Evolutionary conservation across 129 eudicot genomes (phyloP).

Genomic region (Escallonia rubra): DNA sequence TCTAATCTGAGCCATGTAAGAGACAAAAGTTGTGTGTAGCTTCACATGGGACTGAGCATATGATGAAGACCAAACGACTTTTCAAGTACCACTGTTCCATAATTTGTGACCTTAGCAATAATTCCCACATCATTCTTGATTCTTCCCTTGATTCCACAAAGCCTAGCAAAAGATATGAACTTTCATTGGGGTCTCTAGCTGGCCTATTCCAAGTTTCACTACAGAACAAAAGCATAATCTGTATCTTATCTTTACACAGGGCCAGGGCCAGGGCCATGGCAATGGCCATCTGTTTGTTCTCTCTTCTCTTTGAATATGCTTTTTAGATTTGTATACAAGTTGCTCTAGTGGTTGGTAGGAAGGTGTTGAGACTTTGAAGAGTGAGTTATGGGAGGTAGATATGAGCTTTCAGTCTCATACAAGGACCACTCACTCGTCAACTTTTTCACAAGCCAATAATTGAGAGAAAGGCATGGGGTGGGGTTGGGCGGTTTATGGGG

Average conservation of each 20-base stretch:
- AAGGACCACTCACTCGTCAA: too few species aligned
- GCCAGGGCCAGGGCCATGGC: too few species aligned
- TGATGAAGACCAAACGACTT: not conserved
- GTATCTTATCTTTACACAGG: conserved; percentile 1
- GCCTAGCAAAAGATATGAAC: conserved; percentile 4
- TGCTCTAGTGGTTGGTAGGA: too few species aligned
- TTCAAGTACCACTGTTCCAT: not conserved
- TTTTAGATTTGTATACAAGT: not conserved
- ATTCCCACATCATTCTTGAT: not conserved
- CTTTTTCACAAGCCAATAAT: too few species aligned
- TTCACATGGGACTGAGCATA: conserved; percentile 2
- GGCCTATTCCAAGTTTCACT: conserved; percentile 3
- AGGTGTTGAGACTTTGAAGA: too few species aligned
- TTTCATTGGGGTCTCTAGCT: not conserved
- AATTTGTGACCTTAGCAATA: too few species aligned
- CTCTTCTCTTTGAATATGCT: not conserved
- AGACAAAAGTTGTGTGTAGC: conserved; percentile 2
- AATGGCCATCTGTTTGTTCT: not conserved
- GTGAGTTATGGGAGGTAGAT: too few species aligned
- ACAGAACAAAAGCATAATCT: conserved; percentile 26
- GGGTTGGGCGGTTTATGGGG: too few species aligned
- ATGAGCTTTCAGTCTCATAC: too few species aligned
- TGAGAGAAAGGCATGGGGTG: too few species aligned
- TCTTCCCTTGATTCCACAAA: not conserved
- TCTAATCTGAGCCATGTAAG: not conserved